Evolutionary conservation across 257 asterid genomes (phyloP).

Genomic region (Ehretia macrophylla): DNA sequence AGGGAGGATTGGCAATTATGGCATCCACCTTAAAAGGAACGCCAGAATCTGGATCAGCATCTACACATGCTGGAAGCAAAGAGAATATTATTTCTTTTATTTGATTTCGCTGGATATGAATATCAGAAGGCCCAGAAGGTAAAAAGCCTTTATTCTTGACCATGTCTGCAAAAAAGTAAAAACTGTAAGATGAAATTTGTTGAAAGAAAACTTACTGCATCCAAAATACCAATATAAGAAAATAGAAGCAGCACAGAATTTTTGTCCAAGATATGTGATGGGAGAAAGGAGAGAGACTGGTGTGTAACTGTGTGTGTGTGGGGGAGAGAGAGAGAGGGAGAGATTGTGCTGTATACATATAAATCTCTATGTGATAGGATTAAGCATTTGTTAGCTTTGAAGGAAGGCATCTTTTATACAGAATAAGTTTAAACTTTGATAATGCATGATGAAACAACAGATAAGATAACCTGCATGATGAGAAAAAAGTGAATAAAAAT

Average conservation of each 20-base stretch:
- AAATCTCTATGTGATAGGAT: too few relatives aligned
- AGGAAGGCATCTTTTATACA: too few relatives aligned
- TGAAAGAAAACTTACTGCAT: background rate
- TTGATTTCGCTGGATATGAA: constrained; percentile 62
- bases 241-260: too few relatives aligned
- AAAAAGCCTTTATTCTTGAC: constrained; percentile 90
- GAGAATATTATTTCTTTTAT: constrained; percentile 74
- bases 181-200: background rate
- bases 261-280: too few relatives aligned
- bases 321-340: too few relatives aligned
- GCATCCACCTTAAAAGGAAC: constrained; percentile 68
- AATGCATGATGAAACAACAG: too few relatives aligned
- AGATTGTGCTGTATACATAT: too few relatives aligned
- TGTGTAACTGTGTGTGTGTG: too few relatives aligned
- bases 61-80: constrained; percentile 66
- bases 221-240: background rate
- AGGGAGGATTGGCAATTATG: constrained; percentile 93
- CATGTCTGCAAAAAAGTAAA: constrained; percentile 55
- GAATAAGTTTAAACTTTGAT: too few relatives aligned
- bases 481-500: background rate
- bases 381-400: too few relatives aligned
- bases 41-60: constrained; percentile 57
- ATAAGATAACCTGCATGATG: background rate
- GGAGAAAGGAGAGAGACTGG: too few relatives aligned
- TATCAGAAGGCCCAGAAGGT: constrained; percentile 92